phyloP scores from a whole-genome alignment of 2,329 filamentous ascomycete genomes.

The Hypomyces rosellus region DNA sequence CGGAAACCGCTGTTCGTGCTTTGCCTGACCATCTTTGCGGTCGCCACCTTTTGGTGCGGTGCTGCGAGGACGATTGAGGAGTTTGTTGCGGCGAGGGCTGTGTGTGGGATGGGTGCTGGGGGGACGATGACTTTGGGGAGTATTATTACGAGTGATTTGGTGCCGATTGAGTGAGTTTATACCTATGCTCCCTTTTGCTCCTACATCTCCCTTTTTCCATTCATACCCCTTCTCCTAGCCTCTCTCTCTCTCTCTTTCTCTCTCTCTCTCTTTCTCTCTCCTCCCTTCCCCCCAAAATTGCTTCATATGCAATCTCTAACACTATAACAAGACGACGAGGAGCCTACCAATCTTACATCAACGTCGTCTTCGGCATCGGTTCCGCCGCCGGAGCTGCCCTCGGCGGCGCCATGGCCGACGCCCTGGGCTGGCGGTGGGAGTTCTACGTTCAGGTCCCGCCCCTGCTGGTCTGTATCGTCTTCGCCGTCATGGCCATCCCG shows the following conservation, averaged over 20 bases:
- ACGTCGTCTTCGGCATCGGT: conserved; percentile 56
- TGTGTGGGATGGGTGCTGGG: conserved; percentile 68
- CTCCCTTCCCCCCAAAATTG: no score
- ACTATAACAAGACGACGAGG: conserved; percentile 42
- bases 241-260: background rate
- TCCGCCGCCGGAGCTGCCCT: conserved; percentile 59
- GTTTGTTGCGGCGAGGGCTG: conserved; percentile 63
- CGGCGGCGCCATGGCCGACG: conserved; percentile 64
- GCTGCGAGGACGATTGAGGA: conserved; percentile 60
- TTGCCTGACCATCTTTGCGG: conserved; percentile 55
- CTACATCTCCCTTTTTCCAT: no score
- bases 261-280: background rate
- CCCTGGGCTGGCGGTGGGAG: conserved; percentile 67
- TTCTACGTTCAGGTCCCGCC: conserved; percentile 57
- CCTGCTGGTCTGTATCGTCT: conserved; percentile 38
- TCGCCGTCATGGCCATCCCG: conserved; percentile 45
- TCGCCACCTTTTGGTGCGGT: conserved; percentile 64
- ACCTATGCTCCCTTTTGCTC: no score
- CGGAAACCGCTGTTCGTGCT: conserved; percentile 60
- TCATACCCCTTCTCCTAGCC: no score
- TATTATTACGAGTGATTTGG: conserved; percentile 67
- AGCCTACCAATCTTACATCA: conserved; percentile 65
- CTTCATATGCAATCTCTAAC: no score
- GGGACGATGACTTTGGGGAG: conserved; percentile 62
- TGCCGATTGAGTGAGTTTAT: conserved; percentile 58